Evolutionary conservation across 2,329 filamentous ascomycete species (phyloP).

Genomic region (Cryphonectria naterciae): DNA sequence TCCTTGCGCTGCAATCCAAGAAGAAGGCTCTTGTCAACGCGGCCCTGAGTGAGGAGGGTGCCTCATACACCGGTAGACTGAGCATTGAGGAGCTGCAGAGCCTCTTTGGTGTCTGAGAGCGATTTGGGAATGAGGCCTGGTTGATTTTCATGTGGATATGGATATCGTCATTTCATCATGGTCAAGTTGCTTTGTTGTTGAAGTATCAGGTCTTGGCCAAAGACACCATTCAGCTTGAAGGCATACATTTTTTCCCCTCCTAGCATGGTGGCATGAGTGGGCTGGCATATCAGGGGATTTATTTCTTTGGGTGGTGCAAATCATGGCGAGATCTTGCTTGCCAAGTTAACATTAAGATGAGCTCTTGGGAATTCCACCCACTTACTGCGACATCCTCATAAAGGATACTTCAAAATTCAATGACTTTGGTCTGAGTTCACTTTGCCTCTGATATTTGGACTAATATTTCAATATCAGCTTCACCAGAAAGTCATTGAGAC

Average conservation of each 20-base stretch:
- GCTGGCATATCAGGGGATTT: background rate
- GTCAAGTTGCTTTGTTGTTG: background rate
- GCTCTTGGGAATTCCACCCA: background rate
- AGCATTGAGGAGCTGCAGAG: constrained; percentile 6
- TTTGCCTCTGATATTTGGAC: background rate
- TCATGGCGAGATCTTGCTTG: background rate
- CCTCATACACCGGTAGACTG: background rate
- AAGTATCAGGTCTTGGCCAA: background rate
- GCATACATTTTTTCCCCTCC: background rate
- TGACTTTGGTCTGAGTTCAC: background rate
- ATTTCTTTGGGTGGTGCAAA: background rate
- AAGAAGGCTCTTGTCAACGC: constrained; percentile 76
- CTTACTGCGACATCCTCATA: background rate
- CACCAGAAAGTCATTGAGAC: too few relatives aligned
- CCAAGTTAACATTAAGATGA: background rate
- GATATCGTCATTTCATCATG: background rate
- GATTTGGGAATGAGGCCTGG: background rate
- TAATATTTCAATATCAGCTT: background rate
- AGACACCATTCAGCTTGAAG: background rate
- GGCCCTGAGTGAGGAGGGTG: constrained; percentile 69
- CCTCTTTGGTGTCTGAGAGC: constrained; percentile 17
- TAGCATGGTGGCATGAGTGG: background rate
- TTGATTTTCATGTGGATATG: background rate
- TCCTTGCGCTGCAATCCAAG: constrained; percentile 73
- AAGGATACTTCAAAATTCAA: background rate